Base-by-base conservation (phyloP, 352 stramenopile genomes). In the Phytophthora crassamura region DNA sequence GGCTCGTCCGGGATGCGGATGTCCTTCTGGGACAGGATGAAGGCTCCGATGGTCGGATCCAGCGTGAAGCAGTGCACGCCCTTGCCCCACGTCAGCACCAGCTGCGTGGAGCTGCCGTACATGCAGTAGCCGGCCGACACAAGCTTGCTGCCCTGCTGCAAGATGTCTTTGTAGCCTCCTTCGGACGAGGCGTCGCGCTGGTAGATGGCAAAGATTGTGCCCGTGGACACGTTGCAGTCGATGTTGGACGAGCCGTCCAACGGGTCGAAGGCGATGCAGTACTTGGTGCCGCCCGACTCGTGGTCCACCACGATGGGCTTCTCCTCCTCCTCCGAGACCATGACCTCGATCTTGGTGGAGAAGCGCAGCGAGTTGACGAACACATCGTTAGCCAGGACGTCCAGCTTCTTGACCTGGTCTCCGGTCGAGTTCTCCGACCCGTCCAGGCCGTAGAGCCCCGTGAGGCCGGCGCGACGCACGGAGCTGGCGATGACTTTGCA, bases 171-270 rank as follows among this genome's bases (percentile, higher is more conserved):
- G 52, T 96, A 90, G 16, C 76, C 83, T 62, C 79, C 80, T 45
- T 80, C 45, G 2, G 74, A 76, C 56, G 61, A 67, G 34, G 58
- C 57, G 33, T 90, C 75, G 52, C 90, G 93, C 66, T 98, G 87
- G 75, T 99, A 99, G 38, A 99, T 98, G 55, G 89, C 92, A 73
- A 99, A 99, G 75, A 99, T 99, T 39, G 97, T 99, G 52, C 98
- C 97, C 28, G 98, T 98, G 43, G 95, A 99, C 32, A 99, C 97
- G 74, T 99, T 99, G 77, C 97, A 99, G 80, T 99, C 98, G 91
- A 99, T 99, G 82, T 99, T 99, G 47, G 91, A 98, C 18, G 95
- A 99, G 42, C 98, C 98, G 74, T 99, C 98, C 0, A 99, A 83
- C 45, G 98, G 98, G 74, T 99, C 98, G 66, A 99, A 99, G 7